Evolutionary conservation across 2,329 filamentous ascomycete genomes (phyloP), one percentile per base, ranked within the genome.

Genomic region (Diaporthe nobilis): DNA sequence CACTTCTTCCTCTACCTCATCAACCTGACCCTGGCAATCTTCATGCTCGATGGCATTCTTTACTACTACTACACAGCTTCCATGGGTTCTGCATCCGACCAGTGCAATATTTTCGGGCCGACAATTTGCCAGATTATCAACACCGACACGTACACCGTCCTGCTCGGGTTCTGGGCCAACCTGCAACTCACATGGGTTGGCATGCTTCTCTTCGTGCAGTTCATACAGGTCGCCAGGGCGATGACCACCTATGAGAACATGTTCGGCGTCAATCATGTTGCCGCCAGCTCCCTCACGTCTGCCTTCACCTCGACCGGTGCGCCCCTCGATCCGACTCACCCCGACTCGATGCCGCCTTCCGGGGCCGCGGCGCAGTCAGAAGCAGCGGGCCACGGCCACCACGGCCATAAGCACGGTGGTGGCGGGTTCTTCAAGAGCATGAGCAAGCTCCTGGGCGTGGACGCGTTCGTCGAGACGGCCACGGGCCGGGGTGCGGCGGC

Each of bases 241-340:
- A 93, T 98, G 88, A 99, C 97, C 1, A 99, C 97, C 0, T 98
- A 94, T 85, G 97, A 99, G 85, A 98, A 96, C 84, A 98, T 99
- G 96, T 92, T 93, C 78, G 94, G 95, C 70, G 90, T 95, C 77
- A 90, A 92, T 75, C 89, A 93, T 77, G 88, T 87, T 76, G 87
- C 86, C 34, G 89, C 90, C 77, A 77, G 81, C 44, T 79, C 92
- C 1, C 86, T 96, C 44, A 92, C 92, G 9, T 92, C 93, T 0
- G 94, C 94, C 72, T 92, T 98, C 80, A 93, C 95, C 1, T 95
- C 95, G 1, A 94, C 95, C 17, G 93, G 92, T 37, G 92, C 93
- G 1, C 92, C 94, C 28, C 88, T 97, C 1, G 91, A 92, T 74
- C 87, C 91, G 63, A 88, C 89, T 60, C 92, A 94, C 65, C 90